These are phyloP conservation scores for Mortierella sp. DNA, from an alignment of 371 early-diverging fungal genomes.

Conservation along the genomic window DNA sequence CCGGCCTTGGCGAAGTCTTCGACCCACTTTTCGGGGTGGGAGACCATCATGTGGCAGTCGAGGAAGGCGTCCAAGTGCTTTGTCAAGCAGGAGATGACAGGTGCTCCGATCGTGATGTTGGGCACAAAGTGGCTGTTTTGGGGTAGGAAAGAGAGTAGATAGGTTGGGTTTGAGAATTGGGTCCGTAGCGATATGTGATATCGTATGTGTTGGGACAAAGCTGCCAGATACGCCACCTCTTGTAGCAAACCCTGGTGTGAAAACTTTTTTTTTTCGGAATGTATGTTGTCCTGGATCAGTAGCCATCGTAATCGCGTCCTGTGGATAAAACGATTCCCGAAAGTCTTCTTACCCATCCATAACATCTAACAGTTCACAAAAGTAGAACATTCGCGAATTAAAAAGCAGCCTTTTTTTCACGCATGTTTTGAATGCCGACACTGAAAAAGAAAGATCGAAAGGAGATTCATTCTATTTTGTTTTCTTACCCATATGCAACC, in stretches of 20 bases:
- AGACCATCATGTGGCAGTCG: slow-evolving; percentile 99
- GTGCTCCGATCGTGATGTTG: slow-evolving; percentile 97
- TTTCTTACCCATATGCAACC: slow-evolving; percentile 90
- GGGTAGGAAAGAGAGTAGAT: slow-evolving; percentile 14
- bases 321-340: not conserved
- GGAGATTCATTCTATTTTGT: not conserved
- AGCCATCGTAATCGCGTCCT: no score
- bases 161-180: not conserved
- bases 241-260: not conserved
- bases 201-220: not conserved
- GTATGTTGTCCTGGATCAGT: not conserved
- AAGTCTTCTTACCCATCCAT: slow-evolving; percentile 82
- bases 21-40: slow-evolving; percentile 96
- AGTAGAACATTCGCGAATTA: not conserved
- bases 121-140: slow-evolving; percentile 95
- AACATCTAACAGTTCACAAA: slow-evolving; percentile 67
- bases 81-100: slow-evolving; percentile 90
- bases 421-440: slow-evolving; percentile 6
- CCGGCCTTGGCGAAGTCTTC: slow-evolving; percentile 95
- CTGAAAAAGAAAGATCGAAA: not conserved
- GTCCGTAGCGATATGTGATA: not conserved
- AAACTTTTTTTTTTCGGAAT: not conserved
- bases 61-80: slow-evolving; percentile 93
- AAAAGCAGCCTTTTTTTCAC: not conserved
- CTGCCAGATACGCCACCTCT: not conserved